Evolutionary conservation across 371 early-diverging fungal species (phyloP).

Genomic region (Basidiobolus heterosporus): DNA sequence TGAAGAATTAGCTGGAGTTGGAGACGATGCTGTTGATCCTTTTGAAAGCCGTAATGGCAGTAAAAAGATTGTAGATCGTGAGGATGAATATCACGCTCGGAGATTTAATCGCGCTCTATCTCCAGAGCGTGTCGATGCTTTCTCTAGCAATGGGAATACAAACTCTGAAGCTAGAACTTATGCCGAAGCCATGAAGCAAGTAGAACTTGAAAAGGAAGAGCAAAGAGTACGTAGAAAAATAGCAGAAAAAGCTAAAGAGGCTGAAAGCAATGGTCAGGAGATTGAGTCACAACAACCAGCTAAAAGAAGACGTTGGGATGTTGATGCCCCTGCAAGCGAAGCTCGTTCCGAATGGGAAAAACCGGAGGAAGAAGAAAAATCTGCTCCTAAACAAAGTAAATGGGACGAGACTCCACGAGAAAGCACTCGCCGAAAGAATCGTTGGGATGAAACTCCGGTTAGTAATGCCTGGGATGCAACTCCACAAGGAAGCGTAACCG

Average conservation of each 20-base stretch:
- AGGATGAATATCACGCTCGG: slow-evolving; percentile 72
- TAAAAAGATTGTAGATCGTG: slow-evolving; percentile 60
- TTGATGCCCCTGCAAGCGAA: slow-evolving; percentile 43
- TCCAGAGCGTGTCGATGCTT: slow-evolving; percentile 74
- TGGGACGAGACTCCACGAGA: slow-evolving; percentile 65
- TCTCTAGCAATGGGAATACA: slow-evolving; percentile 23
- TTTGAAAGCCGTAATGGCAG: slow-evolving; percentile 35
- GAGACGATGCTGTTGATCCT: slow-evolving; percentile 42
- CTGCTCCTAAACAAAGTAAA: slow-evolving; percentile 15
- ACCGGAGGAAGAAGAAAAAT: slow-evolving; percentile 21
- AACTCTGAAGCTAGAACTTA: slow-evolving; percentile 45
- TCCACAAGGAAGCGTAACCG: slow-evolving; percentile 19
- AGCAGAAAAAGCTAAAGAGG: slow-evolving; percentile 49
- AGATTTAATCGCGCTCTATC: slow-evolving; percentile 66
- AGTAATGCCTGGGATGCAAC: slow-evolving; percentile 44
- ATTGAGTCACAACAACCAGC: slow-evolving; percentile 14
- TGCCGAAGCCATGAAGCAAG: slow-evolving; percentile 70
- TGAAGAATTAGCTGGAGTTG: slow-evolving; percentile 34
- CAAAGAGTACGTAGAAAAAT: slow-evolving; percentile 45
- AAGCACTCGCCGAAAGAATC: slow-evolving; percentile 24
- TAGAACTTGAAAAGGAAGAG: slow-evolving; percentile 70
- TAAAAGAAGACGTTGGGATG: slow-evolving; percentile 76
- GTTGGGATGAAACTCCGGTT: slow-evolving; percentile 43
- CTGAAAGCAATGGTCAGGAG: slow-evolving; percentile 20
- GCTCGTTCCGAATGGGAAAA: slow-evolving; percentile 40